Conservation (phyloP, 208 protist genomes). For the Porcisia hertigi region DNA sequence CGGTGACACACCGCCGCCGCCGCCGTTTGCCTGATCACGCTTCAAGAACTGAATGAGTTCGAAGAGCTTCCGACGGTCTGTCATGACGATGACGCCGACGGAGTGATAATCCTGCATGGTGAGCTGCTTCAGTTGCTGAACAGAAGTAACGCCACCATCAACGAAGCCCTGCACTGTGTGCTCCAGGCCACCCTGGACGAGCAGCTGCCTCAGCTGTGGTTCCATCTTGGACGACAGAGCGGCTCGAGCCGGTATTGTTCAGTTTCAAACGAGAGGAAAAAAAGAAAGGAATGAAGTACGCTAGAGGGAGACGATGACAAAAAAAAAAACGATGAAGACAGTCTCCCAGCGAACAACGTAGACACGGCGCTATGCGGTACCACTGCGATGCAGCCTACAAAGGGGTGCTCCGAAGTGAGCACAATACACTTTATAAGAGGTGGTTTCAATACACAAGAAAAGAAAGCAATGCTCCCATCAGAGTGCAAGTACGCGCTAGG, state of each 20-base stretch:
- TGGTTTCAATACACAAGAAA: neutral
- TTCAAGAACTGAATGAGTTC: slow-evolving; percentile 93
- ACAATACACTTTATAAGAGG: neutral
- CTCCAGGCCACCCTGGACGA: slow-evolving; percentile 76
- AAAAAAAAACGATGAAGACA: neutral
- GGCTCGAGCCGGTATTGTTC: neutral
- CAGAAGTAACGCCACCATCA: slow-evolving; percentile 66
- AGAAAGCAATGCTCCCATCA: neutral
- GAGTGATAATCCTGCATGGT: slow-evolving; percentile 92
- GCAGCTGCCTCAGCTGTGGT: slow-evolving; percentile 71
- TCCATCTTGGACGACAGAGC: slow-evolving; percentile 50
- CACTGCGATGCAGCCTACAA: neutral
- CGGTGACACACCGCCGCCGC: neutral
- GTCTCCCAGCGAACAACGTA: neutral
- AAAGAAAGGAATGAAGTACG: neutral
- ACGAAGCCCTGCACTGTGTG: slow-evolving; percentile 85
- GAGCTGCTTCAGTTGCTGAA: slow-evolving; percentile 84
- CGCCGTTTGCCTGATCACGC: slow-evolving; percentile 52
- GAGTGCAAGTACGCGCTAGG: neutral
- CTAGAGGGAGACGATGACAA: neutral
- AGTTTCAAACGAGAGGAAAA: neutral
- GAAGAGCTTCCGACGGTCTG: slow-evolving; percentile 91
- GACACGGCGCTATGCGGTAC: neutral
- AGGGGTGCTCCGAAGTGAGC: neutral
- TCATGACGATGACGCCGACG: slow-evolving; percentile 90